Percentiles rank a stretch among this genome's conserved stretches.
Conservation (phyloP, 352 stramenopile species). For the Globisporangium splendens region DNA sequence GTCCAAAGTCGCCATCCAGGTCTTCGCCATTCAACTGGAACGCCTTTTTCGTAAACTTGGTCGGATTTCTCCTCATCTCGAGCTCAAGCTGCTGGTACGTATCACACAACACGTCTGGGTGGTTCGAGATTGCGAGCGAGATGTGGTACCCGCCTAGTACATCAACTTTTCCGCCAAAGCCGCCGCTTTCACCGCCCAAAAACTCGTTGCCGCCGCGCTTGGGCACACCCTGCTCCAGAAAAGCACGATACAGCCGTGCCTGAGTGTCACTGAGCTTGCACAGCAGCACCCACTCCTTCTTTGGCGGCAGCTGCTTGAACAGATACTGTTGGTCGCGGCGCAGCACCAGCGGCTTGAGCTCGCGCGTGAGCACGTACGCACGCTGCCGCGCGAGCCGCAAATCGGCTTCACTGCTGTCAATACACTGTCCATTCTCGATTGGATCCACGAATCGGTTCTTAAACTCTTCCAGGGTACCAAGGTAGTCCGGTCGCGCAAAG, state of each 20-base stretch:
- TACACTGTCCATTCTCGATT: slow-evolving; percentile 85
- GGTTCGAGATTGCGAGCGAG: slow-evolving; percentile 85
- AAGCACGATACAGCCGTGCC: slow-evolving; percentile 66
- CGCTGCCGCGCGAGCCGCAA: slow-evolving; percentile 65
- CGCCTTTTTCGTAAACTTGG: slow-evolving; percentile 22
- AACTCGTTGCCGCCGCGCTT: slow-evolving; percentile 22
- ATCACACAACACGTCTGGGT: slow-evolving; percentile 79
- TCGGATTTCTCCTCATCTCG: slow-evolving; percentile 31
- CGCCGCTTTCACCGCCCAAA: slow-evolving; percentile 1
- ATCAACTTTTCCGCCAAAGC: slow-evolving; percentile 48
- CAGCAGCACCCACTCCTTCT: slow-evolving; percentile 87
- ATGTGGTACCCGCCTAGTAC: slow-evolving; percentile 86
- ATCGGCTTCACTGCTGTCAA: slow-evolving; percentile 74
- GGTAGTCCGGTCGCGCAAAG: slow-evolving; percentile 78
- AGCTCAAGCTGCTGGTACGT: slow-evolving; percentile 64
- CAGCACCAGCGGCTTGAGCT: slow-evolving; percentile 80
- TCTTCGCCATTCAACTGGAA: slow-evolving; percentile 42
- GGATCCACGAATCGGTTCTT: slow-evolving; percentile 89
- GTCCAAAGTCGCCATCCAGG: slow-evolving; percentile 49
- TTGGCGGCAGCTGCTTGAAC: slow-evolving; percentile 78
- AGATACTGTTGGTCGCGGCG: slow-evolving; percentile 85
- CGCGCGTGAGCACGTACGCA: slow-evolving; percentile 75
- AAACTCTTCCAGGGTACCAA: slow-evolving; percentile 82
- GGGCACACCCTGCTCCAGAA: slow-evolving; percentile 60
- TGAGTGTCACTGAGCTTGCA: slow-evolving; percentile 81